Conservation (phyloP, 1,284 basidiomycete genomes). For the Cronartium quercuum region DNA sequence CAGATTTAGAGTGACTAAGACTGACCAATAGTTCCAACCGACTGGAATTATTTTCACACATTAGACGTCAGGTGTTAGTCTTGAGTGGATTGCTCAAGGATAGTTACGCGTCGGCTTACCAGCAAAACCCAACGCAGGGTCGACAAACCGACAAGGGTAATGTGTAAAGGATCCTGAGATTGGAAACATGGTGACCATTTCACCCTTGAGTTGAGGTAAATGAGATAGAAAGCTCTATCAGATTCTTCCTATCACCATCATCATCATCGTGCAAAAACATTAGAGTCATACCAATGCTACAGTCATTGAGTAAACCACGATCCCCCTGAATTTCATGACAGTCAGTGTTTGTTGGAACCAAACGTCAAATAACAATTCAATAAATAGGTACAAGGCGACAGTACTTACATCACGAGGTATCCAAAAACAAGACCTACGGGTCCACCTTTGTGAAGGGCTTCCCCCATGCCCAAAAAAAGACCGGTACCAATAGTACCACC, state of each 20-base stretch:
- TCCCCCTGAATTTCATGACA: conserved; percentile 1
- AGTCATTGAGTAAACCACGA: conserved; percentile 35
- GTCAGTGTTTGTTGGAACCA: not conserved
- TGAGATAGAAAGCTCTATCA: not conserved
- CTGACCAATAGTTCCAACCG: conserved; percentile 38
- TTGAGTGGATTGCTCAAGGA: too few relatives aligned
- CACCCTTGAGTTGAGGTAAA: conserved; percentile 24
- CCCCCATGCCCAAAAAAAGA: conserved; percentile 68
- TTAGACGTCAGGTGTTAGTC: not conserved
- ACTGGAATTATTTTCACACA: not conserved
- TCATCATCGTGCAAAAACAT: not conserved
- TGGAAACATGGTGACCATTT: conserved; percentile 40
- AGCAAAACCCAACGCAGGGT: conserved; percentile 39
- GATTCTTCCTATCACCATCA: not conserved
- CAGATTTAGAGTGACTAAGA: not conserved
- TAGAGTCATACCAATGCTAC: conserved; percentile 17
- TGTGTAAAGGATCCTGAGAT: conserved; percentile 38
- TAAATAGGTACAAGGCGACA: conserved; percentile 41
- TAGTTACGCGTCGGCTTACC: conserved; percentile 26
- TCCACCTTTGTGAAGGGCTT: conserved; percentile 52
- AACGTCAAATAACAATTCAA: not conserved
- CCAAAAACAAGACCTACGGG: conserved; percentile 51
- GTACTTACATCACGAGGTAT: conserved; percentile 47
- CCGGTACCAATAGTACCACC: conserved; percentile 44
- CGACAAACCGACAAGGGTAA: conserved; percentile 36